Evolutionary conservation across 2,329 filamentous ascomycete species (phyloP), one percentile per base, ranked within the genome.

Genomic region (Alternaria dauci): DNA sequence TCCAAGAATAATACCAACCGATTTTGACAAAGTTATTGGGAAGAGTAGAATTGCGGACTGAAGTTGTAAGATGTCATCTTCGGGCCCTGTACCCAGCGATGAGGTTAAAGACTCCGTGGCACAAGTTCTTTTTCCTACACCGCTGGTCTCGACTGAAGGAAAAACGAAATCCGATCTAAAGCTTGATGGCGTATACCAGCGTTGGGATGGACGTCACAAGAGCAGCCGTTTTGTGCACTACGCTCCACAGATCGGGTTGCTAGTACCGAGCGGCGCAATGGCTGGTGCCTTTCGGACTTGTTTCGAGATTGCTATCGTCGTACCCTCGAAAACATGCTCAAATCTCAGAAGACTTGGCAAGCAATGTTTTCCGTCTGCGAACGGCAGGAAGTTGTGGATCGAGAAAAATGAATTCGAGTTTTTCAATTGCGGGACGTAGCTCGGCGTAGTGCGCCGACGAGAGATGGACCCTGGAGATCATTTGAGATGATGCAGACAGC

Each of bases 161-260:
- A 55, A 54, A 60, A 52, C 28, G 30, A 46, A 38, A 30, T 9
- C 32, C 16, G 30, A 46, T 60, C 43, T 46, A 58, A 41, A 51
- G 47, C 46, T 50, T 43, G 58, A 48, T 43, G 53, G 55, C 44
- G 57, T 51, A 51, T 48, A 47, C 26, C 59, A 55, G 50, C 36
- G 47, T 55, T 18, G 41, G 44, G 51, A 46, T 41, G 26, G 52
- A 50, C 44, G 55, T 42, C 50, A 54, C 44, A 48, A 64, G 55
- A 14, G 39, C 56, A 58, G 66, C 65, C 60, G 64, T 65, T 66
- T 52, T 34, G 55, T 54, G 64, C 62, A 53, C 55, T 53, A 48
- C 44, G 62, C 51, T 66, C 63, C 58, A 66, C 61, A 63, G 61
- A 63, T 67, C 60, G 54, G 61, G 61, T 66, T 30, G 44, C 34